Evolutionary conservation across 805 yeast genomes (phyloP), one percentile per base, ranked within the genome.

Genomic region (Hemisphaericaspora nanyangensis): DNA sequence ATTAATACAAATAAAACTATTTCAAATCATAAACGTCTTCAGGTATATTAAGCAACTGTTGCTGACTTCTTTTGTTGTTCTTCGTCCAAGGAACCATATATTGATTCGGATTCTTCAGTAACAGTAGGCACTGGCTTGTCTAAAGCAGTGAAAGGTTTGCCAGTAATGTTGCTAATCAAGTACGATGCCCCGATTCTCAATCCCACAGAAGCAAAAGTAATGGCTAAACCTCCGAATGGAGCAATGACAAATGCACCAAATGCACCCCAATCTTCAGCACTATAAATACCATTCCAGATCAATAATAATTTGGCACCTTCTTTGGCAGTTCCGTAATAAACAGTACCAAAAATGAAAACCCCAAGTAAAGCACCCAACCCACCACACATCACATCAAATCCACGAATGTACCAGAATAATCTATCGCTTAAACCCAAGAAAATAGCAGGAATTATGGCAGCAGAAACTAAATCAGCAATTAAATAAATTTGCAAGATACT

Each of bases 181-280:
- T 58, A 71, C 24, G 48, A 44, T 12, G 49, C 43, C 1, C 54
- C 40, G 26, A 76, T 55, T 61, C 93, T 72, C 12, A 70, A 17
- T 3, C 52, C 80, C 19, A 84, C 72, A 31, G 72, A 68, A 20
- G 68, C 51, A 11, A 76, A 59, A 2, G 85, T 80, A 44, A 81
- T 66, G 5, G 82, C 45, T 2, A 89, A 47, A 8, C 91, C 88
- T 19, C 91, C 95, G 29, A 81, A 71, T 5, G 96, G 96, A 1
- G 96, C 93, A 45, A 82, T 85, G 6, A 85, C 91, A 61, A 90
- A 90, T 2, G 96, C 96, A 17, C 95, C 97, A 65, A 90, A 90
- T 0, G 95, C 81, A 51, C 95, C 86, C 96, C 96, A 90, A 56
- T 90, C 96, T 35, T 73, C 76, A 5, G 76, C 67, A 45, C 73